These are phyloP conservation scores for Exsudoporus frostii DNA, from an alignment of 768 basidiomycete species.

Conservation along the genomic window DNA sequence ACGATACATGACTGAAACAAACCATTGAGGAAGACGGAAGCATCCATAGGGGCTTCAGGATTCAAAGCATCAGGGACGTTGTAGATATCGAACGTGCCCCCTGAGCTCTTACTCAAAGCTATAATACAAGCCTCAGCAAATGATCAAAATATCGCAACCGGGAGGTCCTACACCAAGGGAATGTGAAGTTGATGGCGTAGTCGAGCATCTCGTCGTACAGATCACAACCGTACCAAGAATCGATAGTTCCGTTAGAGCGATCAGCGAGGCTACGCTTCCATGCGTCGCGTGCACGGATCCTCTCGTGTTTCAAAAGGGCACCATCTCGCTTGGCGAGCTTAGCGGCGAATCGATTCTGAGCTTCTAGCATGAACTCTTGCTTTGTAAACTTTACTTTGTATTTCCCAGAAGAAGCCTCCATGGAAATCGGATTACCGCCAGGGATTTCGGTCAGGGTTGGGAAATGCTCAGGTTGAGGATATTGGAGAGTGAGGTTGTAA, in stretches of 20 bases:
- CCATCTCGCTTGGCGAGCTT: conserved; percentile 23
- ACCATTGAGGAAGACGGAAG: conserved; percentile 63
- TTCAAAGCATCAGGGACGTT: conserved; percentile 54
- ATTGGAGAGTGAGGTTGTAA: conserved; percentile 64
- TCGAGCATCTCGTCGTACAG: conserved; percentile 64
- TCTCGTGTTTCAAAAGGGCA: conserved; percentile 23
- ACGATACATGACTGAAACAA: conserved; percentile 7
- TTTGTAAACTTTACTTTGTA: conserved; percentile 20
- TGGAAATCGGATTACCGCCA: conserved; percentile 13
- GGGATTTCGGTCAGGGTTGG: conserved; percentile 30
- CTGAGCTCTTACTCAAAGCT: conserved; percentile 23
- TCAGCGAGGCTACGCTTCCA: conserved; percentile 48
- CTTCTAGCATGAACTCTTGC: conserved; percentile 20
- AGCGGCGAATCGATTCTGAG: conserved; percentile 18
- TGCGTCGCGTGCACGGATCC: conserved; percentile 21
- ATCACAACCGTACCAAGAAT: conserved; percentile 65
- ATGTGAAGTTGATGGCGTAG: conserved; percentile 70
- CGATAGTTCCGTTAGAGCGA: conserved; percentile 53
- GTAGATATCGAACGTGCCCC: conserved; percentile 45
- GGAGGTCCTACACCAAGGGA: conserved; percentile 49
- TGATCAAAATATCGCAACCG: neutral
- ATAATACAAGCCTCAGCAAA: neutral
- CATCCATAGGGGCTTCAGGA: conserved; percentile 50
- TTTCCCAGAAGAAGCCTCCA: neutral
- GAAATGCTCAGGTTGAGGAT: conserved; percentile 57